phyloP scores from a whole-genome alignment of 805 yeast genomes.

The Cyberlindnera lachancei region DNA sequence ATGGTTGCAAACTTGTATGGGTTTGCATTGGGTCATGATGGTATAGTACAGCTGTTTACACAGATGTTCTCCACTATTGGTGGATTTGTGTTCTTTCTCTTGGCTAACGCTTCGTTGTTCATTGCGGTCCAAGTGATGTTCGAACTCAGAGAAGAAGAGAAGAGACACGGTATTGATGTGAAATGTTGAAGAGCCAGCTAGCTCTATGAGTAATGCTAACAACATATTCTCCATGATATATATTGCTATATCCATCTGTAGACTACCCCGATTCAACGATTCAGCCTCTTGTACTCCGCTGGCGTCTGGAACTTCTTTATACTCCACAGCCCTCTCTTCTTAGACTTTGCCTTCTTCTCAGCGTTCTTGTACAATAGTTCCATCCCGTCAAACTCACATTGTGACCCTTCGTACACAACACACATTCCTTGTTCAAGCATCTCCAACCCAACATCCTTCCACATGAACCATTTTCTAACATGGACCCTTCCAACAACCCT shows the following conservation, averaged over 20 bases:
- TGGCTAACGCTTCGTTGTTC: conserved; percentile 61
- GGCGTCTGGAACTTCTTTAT: conserved; percentile 53
- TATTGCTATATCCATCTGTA: too few species aligned
- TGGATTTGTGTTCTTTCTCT: conserved; percentile 57
- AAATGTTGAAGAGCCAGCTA: conserved; percentile 43
- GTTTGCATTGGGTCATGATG: conserved; percentile 88
- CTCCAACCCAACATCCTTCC: conserved; percentile 75
- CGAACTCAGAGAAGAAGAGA: conserved; percentile 82
- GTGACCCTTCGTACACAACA: conserved; percentile 77
- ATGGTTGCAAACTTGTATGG: conserved; percentile 95
- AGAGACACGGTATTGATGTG: conserved; percentile 72
- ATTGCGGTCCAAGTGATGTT: conserved; percentile 92
- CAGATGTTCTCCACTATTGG: conserved; percentile 66
- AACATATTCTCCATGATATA: not conserved
- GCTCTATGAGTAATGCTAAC: not conserved
- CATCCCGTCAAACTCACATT: conserved; percentile 78
- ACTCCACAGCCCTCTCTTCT: conserved; percentile 64
- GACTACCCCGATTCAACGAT: conserved; percentile 10
- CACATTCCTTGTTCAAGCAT: conserved; percentile 83
- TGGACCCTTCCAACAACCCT: conserved; percentile 72
- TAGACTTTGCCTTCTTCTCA: conserved; percentile 52
- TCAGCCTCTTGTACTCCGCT: conserved; percentile 60
- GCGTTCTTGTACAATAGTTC: conserved; percentile 51
- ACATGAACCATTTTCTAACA: conserved; percentile 53
- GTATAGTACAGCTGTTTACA: conserved; percentile 54